phyloP scores from a whole-genome alignment of 2,329 filamentous ascomycete species.

The Coccinonectria pachysandricola region DNA sequence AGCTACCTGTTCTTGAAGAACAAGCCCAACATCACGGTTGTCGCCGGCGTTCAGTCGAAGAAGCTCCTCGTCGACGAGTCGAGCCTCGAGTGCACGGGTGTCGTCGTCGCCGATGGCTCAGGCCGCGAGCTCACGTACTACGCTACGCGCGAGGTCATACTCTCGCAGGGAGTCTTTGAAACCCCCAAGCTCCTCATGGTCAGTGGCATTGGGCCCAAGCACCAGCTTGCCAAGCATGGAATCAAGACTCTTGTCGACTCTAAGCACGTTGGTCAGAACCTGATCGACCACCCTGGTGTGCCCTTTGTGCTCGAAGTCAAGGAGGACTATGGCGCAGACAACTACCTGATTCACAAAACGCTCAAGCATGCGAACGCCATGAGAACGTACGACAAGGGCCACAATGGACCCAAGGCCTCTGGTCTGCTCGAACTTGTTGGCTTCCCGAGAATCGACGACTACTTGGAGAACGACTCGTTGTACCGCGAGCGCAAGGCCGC shows the following conservation, averaged over 20 bases:
- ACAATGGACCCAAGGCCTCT: constrained; percentile 28
- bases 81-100: constrained; percentile 30
- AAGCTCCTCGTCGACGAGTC: constrained; percentile 38
- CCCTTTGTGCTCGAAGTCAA: constrained; percentile 27
- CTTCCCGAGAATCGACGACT: constrained; percentile 45
- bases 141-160: constrained; percentile 38
- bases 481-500: constrained; percentile 34
- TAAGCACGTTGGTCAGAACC: constrained; percentile 53
- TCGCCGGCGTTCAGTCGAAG: constrained; percentile 39
- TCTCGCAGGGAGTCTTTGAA: constrained; percentile 47
- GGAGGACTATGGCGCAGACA: constrained; percentile 23
- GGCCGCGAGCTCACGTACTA: constrained; percentile 32
- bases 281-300: constrained; percentile 51
- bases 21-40: constrained; percentile 45
- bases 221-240: constrained; percentile 40
- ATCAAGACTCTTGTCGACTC: constrained; percentile 46
- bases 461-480: constrained; percentile 35
- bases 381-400: constrained; percentile 3
- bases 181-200: constrained; percentile 56
- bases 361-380: not conserved
- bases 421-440: constrained; percentile 40
- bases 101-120: constrained; percentile 31
- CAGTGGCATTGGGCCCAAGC: constrained; percentile 48
- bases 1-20: constrained; percentile 40
- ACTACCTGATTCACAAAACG: constrained; percentile 23